Evolutionary conservation across 2,329 filamentous ascomycete species (phyloP), one percentile per base, ranked within the genome.

Genomic region (Eutypella sp.): DNA sequence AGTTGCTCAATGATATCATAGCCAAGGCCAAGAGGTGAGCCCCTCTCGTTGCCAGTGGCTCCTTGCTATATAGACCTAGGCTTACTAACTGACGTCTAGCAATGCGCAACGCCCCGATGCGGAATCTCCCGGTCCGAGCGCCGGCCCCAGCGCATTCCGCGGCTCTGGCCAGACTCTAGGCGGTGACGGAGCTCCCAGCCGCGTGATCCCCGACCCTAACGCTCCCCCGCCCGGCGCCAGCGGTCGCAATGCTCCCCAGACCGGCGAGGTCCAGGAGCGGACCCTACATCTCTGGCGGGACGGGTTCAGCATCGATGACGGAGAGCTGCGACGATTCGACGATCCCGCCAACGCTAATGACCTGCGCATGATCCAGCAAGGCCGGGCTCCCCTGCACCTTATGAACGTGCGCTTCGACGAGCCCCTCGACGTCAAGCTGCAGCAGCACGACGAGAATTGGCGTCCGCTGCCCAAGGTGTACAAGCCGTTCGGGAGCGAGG

Each of bases 261-360:
- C 63, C 15, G 68, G 66, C 9, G 70, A 76, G 27, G 75, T 78
- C 5, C 81, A 86, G 49, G 80, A 81, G 42, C 82, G 87, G 42
- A 78, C 81, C 10, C 74, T 95, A 44, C 88, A 92, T 59, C 75
- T 93, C 38, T 95, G 89, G 89, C 76, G 78, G 36, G 84, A 95
- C 60, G 89, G 89, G 13, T 92, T 93, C 69, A 92, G 87, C 53
- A 82, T 95, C 49, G 88, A 91, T 48, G 87, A 93, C 58, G 89
- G 89, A 23, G 79, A 83, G 40, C 78, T 93, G 31, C 83, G 79
- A 62, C 81, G 87, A 46, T 92, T 88, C 60, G 85, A 91, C 57
- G 87, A 93, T 63, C 87, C 87, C 0, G 76, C 76, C 24, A 90
- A 92, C 62, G 79, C 82, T 24, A 74, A 76, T 41, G 85, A 86